Evolutionary conservation across 2,329 filamentous ascomycete genomes (phyloP), one percentile per base, ranked within the genome.

Genomic region (Ophiosphaerella narmari): DNA sequence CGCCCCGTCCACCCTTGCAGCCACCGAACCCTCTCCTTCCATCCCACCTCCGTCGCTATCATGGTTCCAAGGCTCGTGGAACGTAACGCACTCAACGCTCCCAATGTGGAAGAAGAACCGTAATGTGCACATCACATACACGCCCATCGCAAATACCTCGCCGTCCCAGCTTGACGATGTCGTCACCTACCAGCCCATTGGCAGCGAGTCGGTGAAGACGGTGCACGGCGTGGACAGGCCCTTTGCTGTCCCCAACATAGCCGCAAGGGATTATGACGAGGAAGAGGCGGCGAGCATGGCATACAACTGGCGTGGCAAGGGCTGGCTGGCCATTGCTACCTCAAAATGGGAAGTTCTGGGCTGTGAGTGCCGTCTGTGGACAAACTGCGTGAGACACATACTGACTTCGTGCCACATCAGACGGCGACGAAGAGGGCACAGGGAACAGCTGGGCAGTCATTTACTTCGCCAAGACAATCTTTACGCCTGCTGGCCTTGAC

Each of bases 261-360:
- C 44, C 4, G 32, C 34, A 3, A 21, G 39, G 13, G 14, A 40
- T 8, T 26, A 29, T 2, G 43, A 43, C 8, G 55, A 41, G 7
- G 54, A 13, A 4, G 56, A 62, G 13, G 61, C 65, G 89, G 88
- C 86, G 80, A 67, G 60, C 38, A 51, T 70, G 26, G 66, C 54
- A 2, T 75, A 72, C 45, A 59, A 87, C 62, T 96, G 91, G 91
- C 80, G 89, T 39, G 91, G 91, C 7, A 89, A 85, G 64, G 88
- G 90, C 7, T 83, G 81, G 82, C 74, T 96, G 54, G 82, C 81
- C 68, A 85, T 93, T 59, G 87, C 89, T 23, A 82, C 79, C 13
- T 87, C 83, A 39, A 86, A 90, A 66, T 96, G 91, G 91, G 89
- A 96, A 78, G 76, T 94, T 2, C 73, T 95, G 14, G 90, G 87